These are phyloP conservation scores for Alloascoidea hylecoeti DNA, from an alignment of 805 yeast genomes.

Conservation along the genomic window DNA sequence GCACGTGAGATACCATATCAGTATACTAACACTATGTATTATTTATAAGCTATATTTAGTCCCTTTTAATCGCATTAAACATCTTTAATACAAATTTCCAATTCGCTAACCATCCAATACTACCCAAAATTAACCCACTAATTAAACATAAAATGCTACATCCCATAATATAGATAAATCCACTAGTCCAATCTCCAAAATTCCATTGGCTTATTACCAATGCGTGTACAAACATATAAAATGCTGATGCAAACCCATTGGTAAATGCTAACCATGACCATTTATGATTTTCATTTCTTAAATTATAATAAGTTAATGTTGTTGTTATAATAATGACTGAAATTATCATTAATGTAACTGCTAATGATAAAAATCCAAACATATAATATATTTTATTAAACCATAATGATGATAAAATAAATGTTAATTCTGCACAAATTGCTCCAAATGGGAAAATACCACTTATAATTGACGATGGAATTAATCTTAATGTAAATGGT, in stretches of 20 bases:
- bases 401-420: background rate
- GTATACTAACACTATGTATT: too few relatives aligned
- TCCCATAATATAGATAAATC: background rate
- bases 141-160: background rate
- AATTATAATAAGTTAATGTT: background rate
- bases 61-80: background rate
- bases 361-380: conserved; percentile 1
- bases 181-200: background rate
- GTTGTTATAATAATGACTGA: background rate
- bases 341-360: background rate
- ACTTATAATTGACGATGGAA: background rate
- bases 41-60: too few relatives aligned
- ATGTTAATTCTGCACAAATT: background rate
- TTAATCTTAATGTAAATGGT: background rate
- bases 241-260: background rate
- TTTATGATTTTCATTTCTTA: background rate
- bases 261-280: background rate
- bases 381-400: conserved; percentile 1
- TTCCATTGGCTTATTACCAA: background rate
- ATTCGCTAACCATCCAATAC: background rate
- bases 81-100: background rate
- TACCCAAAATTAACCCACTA: background rate
- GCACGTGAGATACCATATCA: too few relatives aligned
- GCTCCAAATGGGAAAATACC: conserved; percentile 1
- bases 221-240: conserved; percentile 1